Conservation (phyloP, 2,329 filamentous ascomycete genomes). For the Trichoderma sp. region DNA sequence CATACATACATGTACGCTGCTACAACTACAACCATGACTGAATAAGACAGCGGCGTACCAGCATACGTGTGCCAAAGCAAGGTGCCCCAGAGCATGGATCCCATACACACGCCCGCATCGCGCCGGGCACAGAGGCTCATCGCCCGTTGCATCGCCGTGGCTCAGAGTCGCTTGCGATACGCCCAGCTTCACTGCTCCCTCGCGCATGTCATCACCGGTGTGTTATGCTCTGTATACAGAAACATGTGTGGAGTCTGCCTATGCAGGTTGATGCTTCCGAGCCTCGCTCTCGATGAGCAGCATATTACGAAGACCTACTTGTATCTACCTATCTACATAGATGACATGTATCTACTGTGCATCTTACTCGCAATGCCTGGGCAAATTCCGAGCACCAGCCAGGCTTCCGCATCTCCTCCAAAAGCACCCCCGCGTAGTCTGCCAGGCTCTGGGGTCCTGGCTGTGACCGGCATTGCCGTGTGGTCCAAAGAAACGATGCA, state of each 20-base stretch:
- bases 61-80: not conserved
- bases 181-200: not conserved
- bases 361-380: not conserved
- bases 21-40: not conserved
- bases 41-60: not conserved
- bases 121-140: not conserved
- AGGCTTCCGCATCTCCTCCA: not conserved
- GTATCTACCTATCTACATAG: no score
- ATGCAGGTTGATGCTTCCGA: not conserved
- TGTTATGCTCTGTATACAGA: no score
- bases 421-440: not conserved
- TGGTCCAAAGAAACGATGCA: constrained; percentile 6
- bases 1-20: no score
- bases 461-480: constrained; percentile 16
- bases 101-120: not conserved
- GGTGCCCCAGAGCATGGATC: not conserved
- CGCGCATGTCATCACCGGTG: constrained; percentile 2
- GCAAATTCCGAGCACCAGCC: no score
- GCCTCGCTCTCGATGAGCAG: not conserved
- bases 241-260: no score
- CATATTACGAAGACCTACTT: not conserved
- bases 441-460: constrained; percentile 8
- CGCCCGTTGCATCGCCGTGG: not conserved
- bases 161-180: not conserved
- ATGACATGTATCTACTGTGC: not conserved